Conservation (phyloP, 805 yeast species). For the Yamadazyma akitaensis region DNA sequence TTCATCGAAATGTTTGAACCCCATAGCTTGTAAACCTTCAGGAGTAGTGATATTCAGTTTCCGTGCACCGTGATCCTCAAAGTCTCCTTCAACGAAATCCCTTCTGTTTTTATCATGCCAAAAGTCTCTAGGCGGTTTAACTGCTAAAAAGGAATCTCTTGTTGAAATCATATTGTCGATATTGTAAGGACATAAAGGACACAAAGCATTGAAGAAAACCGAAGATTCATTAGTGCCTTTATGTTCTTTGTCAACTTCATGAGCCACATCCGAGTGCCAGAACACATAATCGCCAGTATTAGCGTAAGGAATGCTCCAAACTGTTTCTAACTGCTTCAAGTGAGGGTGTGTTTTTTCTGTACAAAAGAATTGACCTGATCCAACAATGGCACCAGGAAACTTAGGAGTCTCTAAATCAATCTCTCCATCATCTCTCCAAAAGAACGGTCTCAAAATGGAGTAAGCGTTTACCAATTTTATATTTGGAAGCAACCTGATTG, state of each 20-base stretch:
- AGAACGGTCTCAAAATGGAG: conserved; percentile 38
- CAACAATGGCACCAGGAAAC: conserved; percentile 40
- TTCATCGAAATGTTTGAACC: conserved; percentile 22
- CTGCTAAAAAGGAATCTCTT: conserved; percentile 7
- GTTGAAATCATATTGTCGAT: conserved; percentile 13
- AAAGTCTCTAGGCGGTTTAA: conserved; percentile 15
- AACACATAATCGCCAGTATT: conserved; percentile 41
- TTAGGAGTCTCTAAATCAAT: conserved; percentile 28
- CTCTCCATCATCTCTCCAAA: conserved; percentile 24
- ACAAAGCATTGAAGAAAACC: conserved; percentile 36
- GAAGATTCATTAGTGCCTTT: conserved; percentile 32
- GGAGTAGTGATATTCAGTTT: conserved; percentile 12
- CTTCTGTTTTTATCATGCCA: neutral
- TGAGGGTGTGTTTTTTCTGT: conserved; percentile 30
- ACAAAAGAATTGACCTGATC: conserved; percentile 32
- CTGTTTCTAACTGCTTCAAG: conserved; percentile 24
- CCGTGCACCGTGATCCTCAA: conserved; percentile 21
- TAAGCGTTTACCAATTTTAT: conserved; percentile 37
- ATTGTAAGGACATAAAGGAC: conserved; percentile 26
- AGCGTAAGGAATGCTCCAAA: conserved; percentile 37
- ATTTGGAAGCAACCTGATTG: conserved; percentile 35
- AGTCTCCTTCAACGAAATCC: conserved; percentile 7
- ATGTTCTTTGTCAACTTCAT: conserved; percentile 38
- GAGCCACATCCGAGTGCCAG: conserved; percentile 44
- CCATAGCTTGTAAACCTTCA: conserved; percentile 24